A percentile compares a stretch with the other conserved stretches of the same genome.
These are phyloP conservation scores for Agrostemma githago DNA, from an alignment of 148 eudicot species.

Conservation along the genomic window DNA sequence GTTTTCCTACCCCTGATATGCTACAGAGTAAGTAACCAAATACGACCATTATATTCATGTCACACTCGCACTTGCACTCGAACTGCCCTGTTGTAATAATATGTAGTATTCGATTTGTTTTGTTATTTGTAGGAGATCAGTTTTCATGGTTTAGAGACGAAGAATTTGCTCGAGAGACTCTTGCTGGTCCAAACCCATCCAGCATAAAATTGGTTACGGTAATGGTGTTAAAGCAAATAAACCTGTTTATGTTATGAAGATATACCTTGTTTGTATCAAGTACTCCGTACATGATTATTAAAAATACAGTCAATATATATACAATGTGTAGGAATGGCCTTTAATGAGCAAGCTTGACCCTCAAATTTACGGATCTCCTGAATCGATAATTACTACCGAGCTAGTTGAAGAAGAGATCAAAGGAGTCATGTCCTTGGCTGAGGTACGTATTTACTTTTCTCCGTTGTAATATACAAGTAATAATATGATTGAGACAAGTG, in stretches of 20 bases:
- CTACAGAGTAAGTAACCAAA: not conserved
- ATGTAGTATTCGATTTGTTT: constrained; percentile 12
- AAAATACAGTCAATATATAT: not conserved
- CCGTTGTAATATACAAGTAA: not conserved
- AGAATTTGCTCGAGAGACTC: constrained; percentile 29
- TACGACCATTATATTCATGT: no score
- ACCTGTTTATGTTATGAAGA: no score
- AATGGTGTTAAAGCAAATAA: no score
- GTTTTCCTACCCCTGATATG: constrained; percentile 17
- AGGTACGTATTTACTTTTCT: not conserved
- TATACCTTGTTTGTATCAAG: no score
- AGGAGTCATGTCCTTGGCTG: not conserved
- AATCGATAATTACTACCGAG: constrained; percentile 30
- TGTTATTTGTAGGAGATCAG: constrained; percentile 31
- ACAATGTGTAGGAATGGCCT: constrained; percentile 34
- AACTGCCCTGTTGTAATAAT: no score
- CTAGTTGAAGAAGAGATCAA: not conserved
- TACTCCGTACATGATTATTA: no score
- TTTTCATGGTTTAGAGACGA: constrained; percentile 66
- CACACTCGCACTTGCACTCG: no score
- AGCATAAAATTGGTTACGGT: not conserved
- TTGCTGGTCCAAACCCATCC: not conserved
- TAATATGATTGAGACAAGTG: no score
- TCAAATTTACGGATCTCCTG: constrained; percentile 54
- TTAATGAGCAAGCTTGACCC: constrained; percentile 55